Evolutionary conservation across 805 yeast genomes (phyloP), one percentile per base, ranked within the genome.

Genomic region (Hanseniaspora vineae): DNA sequence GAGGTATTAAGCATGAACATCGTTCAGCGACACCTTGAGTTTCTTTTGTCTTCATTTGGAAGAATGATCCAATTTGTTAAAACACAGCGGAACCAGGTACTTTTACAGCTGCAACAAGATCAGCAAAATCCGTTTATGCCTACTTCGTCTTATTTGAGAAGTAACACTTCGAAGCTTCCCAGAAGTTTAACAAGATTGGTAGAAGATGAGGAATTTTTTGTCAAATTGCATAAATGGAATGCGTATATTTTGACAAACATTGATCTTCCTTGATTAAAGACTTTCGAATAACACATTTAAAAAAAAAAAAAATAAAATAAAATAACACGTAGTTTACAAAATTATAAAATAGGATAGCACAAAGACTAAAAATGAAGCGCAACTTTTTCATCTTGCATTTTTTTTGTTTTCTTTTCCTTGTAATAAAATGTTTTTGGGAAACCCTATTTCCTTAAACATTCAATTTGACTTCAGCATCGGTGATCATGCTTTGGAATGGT

Each of bases 401-500:
- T 40, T 17, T 17, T 40, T 17, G 13, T 19, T 23, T 8, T 19
- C 43, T 23, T 17, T 23, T 23, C 19, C 10, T 12, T 18, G 18
- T 15, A 11, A 39, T 17, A 17, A 39, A 39, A 19, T 9, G 8
- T 39, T 17, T 19, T 19, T 6, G 6, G 17, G 9, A 40, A 23
- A 40, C 15, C 12, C n/a, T 10, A 40, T 19, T 11, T 18, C 15
- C 31, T 62, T 71, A 92, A 58, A 90, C 98, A 57, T 78, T 78
- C 63, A 92, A 76, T 57, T 84, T 78, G 49, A 85, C 92, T 57
- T 75, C 77, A 58, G 81, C 86, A 44, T 73, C 66, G 56, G 78
- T 75, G 58, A 92, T 71, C 55, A 68, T 63, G 44, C 75, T 59
- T 60, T 75, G 64, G 69, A 74, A 83, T 46, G 86, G 85, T 53